phyloP scores from a whole-genome alignment of 2,329 filamentous ascomycete species.

The Didymellaceae sp. region DNA sequence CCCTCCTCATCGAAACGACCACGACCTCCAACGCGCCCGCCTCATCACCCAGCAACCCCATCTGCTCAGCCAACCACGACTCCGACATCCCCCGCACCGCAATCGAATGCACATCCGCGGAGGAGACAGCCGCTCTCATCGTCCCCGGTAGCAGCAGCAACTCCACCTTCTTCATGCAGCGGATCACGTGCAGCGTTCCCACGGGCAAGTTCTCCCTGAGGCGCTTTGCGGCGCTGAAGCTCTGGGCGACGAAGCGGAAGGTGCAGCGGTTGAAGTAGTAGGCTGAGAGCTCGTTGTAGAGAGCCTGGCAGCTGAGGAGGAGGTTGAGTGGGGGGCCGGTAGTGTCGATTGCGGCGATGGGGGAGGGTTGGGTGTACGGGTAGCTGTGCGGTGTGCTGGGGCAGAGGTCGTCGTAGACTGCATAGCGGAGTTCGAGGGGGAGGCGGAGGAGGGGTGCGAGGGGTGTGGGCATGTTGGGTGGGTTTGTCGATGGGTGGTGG shows the following conservation, averaged over 20 bases:
- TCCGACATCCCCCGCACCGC: neutral
- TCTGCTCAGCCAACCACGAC: conserved; percentile 17
- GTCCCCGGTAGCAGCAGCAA: conserved; percentile 9
- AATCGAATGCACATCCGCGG: neutral
- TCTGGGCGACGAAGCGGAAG: conserved; percentile 19
- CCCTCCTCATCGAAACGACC: conserved; percentile 13
- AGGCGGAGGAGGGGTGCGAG: conserved; percentile 15
- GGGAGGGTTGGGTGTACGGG: conserved; percentile 15
- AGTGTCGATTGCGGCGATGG: conserved; percentile 22
- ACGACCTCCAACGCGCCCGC: conserved; percentile 10
- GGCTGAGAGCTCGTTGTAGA: conserved; percentile 18
- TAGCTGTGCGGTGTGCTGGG: conserved; percentile 16
- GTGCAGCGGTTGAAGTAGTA: conserved; percentile 25
- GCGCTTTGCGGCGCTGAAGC: neutral
- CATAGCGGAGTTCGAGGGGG: conserved; percentile 23
- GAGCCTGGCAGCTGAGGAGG: conserved; percentile 13
- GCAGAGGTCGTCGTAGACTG: conserved; percentile 24
- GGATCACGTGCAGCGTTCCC: neutral
- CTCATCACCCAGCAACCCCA: conserved; percentile 17
- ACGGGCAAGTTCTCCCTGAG: neutral
- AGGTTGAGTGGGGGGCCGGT: conserved; percentile 18
- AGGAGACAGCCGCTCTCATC: neutral
- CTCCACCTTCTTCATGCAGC: conserved; percentile 10
- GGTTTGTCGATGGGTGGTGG: neutral
- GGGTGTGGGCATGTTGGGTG: neutral